phyloP scores from a whole-genome alignment of 1,139 yeast species.

The Saccharomyces hybrid region DNA sequence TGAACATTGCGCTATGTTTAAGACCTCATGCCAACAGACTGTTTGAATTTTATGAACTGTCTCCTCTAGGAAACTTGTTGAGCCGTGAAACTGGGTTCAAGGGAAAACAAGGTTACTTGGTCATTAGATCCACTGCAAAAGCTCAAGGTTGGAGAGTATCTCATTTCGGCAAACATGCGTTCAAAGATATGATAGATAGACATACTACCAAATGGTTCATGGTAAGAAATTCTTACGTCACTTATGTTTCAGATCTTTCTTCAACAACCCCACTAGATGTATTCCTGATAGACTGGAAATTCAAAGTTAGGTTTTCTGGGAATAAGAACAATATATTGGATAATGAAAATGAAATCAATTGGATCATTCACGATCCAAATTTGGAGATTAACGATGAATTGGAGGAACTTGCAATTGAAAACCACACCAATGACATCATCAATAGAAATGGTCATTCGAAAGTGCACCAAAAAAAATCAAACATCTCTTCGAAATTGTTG shows the following conservation, averaged over 20 bases:
- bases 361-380: neutral
- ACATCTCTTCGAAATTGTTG: slow-evolving; percentile 31
- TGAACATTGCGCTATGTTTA: slow-evolving; percentile 53
- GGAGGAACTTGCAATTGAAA: neutral
- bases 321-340: slow-evolving; percentile 27
- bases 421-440: neutral
- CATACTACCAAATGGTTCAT: slow-evolving; percentile 90
- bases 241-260: slow-evolving; percentile 77
- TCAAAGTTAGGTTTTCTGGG: slow-evolving; percentile 50
- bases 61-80: slow-evolving; percentile 77
- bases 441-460: neutral
- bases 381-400: neutral
- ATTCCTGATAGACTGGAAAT: slow-evolving; percentile 68
- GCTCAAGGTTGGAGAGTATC: slow-evolving; percentile 96
- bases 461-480: slow-evolving; percentile 15
- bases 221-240: slow-evolving; percentile 73
- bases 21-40: slow-evolving; percentile 76
- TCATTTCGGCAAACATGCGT: slow-evolving; percentile 72
- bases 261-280: slow-evolving; percentile 89
- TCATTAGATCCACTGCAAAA: slow-evolving; percentile 73
- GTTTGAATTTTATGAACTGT: slow-evolving; percentile 80
- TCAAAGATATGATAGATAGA: slow-evolving; percentile 79
- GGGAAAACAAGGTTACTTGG: slow-evolving; percentile 85
- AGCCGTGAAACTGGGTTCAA: slow-evolving; percentile 75
- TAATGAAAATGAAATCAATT: slow-evolving; percentile 23